Base-by-base conservation (phyloP, 2,329 filamentous ascomycete species). In the Aplosporella prunicola region DNA sequence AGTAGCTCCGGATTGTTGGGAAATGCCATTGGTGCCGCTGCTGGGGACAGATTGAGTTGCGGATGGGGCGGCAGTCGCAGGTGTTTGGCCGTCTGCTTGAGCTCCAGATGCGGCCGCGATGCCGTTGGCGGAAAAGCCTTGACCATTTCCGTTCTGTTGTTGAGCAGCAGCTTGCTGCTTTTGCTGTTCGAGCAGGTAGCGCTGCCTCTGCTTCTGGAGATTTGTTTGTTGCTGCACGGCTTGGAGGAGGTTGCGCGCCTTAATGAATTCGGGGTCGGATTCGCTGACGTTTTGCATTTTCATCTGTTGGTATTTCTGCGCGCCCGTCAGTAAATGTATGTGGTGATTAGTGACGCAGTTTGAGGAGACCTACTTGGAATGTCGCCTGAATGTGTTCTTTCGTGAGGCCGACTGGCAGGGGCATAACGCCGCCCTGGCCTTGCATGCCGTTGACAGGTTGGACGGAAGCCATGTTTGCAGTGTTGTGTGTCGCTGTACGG, bases 221-320 rank as follows among this genome's bases (percentile, higher is more conserved):
- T 72, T 71, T 53, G 72, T 68, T 39, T 71, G 68, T 45, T 75
- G 74, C 48, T 85, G 81, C 38, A 94, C 74, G 48, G 71, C 77
- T 24, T 74, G 60, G 44, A 95, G 72, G 43, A 93, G 78, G 44
- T 82, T 77, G 37, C 85, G 80, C 20, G 79, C 75, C 62, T 91
- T 93, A 52, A 89, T 72, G 52, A 81, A 88, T 57, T 96, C 88
- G 30, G 89, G 89, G 52, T 96, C 87, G 40, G 73, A 81, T 40
- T 78, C 72, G 26, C 84, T 76, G 16, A 93, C 80, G 48, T 88
- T 88, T 51, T 80, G 73, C 39, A 83, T 75, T 62, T 89, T 91
- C 82, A 96, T 87, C 58, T 84, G 77, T 55, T 83, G 81, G 47
- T 83, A 91, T 72, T 85, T 87, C 88, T 95, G 52, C 33, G 31